Conservation (phyloP, 2,329 filamentous ascomycete genomes). For the Penicillium psychrosexuale region DNA sequence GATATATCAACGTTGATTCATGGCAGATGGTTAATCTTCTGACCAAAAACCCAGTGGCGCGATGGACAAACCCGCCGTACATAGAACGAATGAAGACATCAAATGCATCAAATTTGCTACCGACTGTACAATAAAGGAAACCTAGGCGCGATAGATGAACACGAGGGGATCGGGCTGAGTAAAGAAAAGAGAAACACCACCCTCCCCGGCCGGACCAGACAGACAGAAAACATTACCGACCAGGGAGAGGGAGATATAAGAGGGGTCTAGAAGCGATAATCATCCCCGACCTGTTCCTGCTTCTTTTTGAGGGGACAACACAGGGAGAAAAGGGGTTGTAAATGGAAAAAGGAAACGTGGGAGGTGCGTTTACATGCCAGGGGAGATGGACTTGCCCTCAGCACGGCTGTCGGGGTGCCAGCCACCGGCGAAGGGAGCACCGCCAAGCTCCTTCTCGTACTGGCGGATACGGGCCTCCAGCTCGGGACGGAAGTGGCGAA, state of each 20-base stretch:
- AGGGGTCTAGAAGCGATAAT: constrained; percentile 20
- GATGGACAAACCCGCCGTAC: no score
- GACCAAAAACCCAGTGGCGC: no score
- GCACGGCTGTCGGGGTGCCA: constrained; percentile 73
- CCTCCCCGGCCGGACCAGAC: constrained; percentile 9
- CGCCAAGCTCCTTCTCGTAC: constrained; percentile 70
- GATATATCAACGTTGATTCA: no score
- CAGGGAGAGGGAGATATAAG: constrained; percentile 10
- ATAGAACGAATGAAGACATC: constrained; percentile 18
- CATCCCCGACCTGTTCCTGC: constrained; percentile 17
- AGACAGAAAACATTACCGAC: constrained; percentile 16
- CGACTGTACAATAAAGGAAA: constrained; percentile 28
- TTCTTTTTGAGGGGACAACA: constrained; percentile 18
- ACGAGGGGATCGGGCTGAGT: constrained; percentile 24
- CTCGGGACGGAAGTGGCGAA: constrained; percentile 96
- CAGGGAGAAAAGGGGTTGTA: constrained; percentile 5
- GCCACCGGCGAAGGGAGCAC: constrained; percentile 76
- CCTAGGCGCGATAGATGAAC: constrained; percentile 26
- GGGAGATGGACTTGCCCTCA: constrained; percentile 80
- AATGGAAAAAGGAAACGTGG: constrained; percentile 1
- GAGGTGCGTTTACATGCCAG: constrained; percentile 71
- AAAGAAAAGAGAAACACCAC: constrained; percentile 24
- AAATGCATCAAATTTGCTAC: constrained; percentile 31
- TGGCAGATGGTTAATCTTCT: no score
- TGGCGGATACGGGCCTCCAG: constrained; percentile 86